phyloP scores from a whole-genome alignment of 257 asterid genomes.

The Fraxinus cuspidata region DNA sequence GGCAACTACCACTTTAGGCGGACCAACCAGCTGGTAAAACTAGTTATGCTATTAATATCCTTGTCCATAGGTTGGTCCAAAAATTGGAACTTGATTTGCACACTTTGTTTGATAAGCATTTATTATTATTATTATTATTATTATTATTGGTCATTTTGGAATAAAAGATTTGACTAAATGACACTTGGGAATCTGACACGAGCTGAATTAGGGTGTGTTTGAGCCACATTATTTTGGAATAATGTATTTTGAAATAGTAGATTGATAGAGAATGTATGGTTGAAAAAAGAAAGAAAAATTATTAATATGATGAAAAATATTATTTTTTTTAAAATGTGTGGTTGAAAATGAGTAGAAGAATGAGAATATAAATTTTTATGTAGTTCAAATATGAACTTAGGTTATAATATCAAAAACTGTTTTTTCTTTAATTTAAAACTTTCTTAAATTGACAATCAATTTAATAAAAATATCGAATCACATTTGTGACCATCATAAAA shows the following conservation, averaged over 20 bases:
- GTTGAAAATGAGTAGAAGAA: too few species aligned
- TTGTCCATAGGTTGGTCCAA: slow-evolving; percentile 28
- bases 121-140: neutral
- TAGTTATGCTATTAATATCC: slow-evolving; percentile 20
- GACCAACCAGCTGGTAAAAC: slow-evolving; percentile 35
- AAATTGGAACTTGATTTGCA: slow-evolving; percentile 23
- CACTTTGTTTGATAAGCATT: slow-evolving; percentile 23
- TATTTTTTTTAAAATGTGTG: too few species aligned
- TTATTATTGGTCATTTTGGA: neutral
- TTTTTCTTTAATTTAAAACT: neutral
- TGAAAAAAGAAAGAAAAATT: too few species aligned
- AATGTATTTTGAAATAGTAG: too few species aligned
- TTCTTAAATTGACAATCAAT: slow-evolving; percentile 9
- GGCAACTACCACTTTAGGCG: slow-evolving; percentile 25
- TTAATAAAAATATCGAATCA: slow-evolving; percentile 4
- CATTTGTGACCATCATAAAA: neutral
- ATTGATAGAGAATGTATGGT: too few species aligned
- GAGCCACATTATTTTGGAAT: too few species aligned
- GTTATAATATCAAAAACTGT: too few species aligned
- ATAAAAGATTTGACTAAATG: neutral
- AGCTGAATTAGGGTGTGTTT: too few species aligned
- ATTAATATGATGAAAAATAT: too few species aligned
- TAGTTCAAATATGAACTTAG: too few species aligned
- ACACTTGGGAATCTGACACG: neutral
- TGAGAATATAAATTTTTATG: too few species aligned